Evolutionary conservation across 495 filamentous ascomycete genomes (phyloP).

Genomic region (Acidiella bohemica): DNA sequence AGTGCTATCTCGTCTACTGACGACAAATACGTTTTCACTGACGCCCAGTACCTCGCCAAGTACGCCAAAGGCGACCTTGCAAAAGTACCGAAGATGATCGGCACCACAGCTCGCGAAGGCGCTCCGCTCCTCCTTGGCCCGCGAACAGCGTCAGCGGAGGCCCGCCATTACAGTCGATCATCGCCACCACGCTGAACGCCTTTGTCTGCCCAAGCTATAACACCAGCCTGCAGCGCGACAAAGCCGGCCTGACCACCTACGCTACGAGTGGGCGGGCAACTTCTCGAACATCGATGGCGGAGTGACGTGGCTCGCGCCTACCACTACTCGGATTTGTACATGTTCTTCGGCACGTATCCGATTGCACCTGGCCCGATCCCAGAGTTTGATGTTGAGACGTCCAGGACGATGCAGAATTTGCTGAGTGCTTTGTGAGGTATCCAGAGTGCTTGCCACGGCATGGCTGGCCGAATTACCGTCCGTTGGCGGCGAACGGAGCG

Average conservation of each 20-base stretch:
- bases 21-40: conserved; percentile 2
- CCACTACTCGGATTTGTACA: conserved; percentile 12
- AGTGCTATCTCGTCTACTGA: not conserved
- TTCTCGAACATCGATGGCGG: conserved; percentile 23
- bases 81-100: conserved; percentile 13
- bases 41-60: conserved; percentile 4
- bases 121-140: no score
- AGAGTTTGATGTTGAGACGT: conserved; percentile 9
- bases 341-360: conserved; percentile 18
- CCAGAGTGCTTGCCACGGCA: conserved; percentile 5
- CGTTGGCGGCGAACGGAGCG: conserved; percentile 18
- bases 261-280: conserved; percentile 14
- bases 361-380: conserved; percentile 3
- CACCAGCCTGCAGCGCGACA: not conserved
- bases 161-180: not conserved
- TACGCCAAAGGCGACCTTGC: conserved; percentile 9
- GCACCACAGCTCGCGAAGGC: no score
- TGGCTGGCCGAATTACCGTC: conserved; percentile 10
- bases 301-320: conserved; percentile 12
- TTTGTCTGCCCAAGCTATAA: conserved; percentile 1
- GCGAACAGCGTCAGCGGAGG: conserved; percentile 1
- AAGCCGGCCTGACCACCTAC: conserved; percentile 4
- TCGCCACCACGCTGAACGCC: not conserved
- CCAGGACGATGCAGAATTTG: conserved; percentile 12
- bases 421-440: conserved; percentile 16